Conservation (phyloP, 2,329 filamentous ascomycete genomes). For the Cladorrhinum sp. region DNA sequence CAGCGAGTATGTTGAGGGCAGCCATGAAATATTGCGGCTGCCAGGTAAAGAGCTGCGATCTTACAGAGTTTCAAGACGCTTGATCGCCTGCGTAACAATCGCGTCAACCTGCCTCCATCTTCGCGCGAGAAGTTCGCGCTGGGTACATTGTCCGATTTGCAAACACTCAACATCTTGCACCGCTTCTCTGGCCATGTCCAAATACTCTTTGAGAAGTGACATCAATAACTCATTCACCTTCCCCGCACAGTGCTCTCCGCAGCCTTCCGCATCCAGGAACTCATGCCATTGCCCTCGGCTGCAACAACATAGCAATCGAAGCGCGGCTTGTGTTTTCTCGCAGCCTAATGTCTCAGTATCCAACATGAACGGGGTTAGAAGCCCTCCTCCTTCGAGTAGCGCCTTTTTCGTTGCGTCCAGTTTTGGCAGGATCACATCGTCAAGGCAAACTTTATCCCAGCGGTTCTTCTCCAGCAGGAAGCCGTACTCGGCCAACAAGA, state of each 20-base stretch:
- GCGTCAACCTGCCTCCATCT: slow-evolving; percentile 7
- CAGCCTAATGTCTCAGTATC: slow-evolving; percentile 36
- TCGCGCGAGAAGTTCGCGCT: slow-evolving; percentile 4
- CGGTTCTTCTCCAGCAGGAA: slow-evolving; percentile 45
- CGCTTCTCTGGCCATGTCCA: not conserved
- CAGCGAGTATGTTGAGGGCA: too few species aligned
- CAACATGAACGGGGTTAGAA: slow-evolving; percentile 39
- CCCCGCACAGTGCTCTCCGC: not conserved
- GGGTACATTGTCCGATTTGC: not conserved
- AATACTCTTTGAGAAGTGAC: not conserved
- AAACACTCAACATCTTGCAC: not conserved
- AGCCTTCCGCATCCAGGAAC: not conserved
- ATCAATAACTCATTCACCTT: not conserved
- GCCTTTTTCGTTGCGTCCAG: slow-evolving; percentile 31
- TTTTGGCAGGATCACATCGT: slow-evolving; percentile 41
- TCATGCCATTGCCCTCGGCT: not conserved
- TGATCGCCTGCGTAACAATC: not conserved
- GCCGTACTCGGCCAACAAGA: slow-evolving; percentile 64
- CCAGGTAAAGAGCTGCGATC: too few species aligned
- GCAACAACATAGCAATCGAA: slow-evolving; percentile 3
- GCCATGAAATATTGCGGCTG: too few species aligned
- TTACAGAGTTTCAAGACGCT: not conserved
- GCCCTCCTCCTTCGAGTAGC: too few species aligned
- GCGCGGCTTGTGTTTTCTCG: slow-evolving; percentile 2
- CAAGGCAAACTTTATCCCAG: slow-evolving; percentile 48